A percentile compares a stretch with the other conserved stretches of the same genome.
These are phyloP conservation scores for Cardamine occulta DNA, from an alignment of 345 rosid species.

Conservation along the genomic window DNA sequence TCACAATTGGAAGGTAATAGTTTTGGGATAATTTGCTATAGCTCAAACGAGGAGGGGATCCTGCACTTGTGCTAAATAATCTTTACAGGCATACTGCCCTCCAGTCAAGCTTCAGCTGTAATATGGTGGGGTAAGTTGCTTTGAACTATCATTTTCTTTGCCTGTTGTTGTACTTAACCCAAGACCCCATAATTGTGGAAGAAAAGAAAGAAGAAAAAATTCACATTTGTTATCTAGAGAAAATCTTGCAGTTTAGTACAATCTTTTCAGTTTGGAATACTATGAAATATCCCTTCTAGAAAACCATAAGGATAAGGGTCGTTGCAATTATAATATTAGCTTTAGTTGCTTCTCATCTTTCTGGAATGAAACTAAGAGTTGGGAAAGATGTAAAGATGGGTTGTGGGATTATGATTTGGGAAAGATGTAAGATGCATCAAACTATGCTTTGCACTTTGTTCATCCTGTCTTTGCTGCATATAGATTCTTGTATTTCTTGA, in stretches of 20 bases:
- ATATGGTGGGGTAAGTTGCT: constrained; percentile 88
- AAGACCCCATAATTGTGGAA: not conserved
- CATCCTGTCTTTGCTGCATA: not conserved
- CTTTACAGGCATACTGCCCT: constrained; percentile 90
- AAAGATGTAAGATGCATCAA: not conserved
- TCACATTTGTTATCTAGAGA: constrained; percentile 7
- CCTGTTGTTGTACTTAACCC: not conserved
- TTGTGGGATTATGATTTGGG: constrained; percentile 2
- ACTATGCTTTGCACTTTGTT: not conserved
- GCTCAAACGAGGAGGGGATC: constrained; percentile 91
- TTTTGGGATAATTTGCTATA: constrained; percentile 37
- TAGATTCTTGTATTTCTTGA: constrained; percentile 14
- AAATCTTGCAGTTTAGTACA: constrained; percentile 13
- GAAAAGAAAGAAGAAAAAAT: not conserved
- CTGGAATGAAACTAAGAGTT: not conserved
- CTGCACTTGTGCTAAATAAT: constrained; percentile 78
- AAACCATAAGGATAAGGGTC: not conserved
- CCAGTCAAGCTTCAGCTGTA: constrained; percentile 95
- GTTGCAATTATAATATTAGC: not conserved
- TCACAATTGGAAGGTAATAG: constrained; percentile 17
- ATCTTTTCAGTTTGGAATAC: not conserved
- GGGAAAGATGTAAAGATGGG: constrained; percentile 3
- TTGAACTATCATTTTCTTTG: constrained; percentile 20
- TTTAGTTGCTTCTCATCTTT: not conserved
- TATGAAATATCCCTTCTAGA: not conserved